Evolutionary conservation across 345 rosid genomes (phyloP).

Genomic region (Citrus glauca): DNA sequence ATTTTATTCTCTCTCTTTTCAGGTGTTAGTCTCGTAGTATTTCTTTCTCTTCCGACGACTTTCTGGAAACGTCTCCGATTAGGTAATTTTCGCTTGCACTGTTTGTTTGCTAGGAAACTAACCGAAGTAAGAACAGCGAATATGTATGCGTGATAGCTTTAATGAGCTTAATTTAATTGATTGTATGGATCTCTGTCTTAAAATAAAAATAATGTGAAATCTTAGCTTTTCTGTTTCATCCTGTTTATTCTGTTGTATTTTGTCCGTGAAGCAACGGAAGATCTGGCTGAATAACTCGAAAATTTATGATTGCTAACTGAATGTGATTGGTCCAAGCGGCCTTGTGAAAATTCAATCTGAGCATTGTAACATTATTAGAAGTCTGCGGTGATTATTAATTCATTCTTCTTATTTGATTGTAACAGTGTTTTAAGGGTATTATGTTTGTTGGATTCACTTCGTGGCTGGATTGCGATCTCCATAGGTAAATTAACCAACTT

Average conservation of each 20-base stretch:
- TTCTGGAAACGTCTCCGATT: conserved; percentile 14
- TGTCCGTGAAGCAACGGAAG: neutral
- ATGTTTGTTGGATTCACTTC: conserved; percentile 36
- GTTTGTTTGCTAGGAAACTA: neutral
- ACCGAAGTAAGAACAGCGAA: neutral
- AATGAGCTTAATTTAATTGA: neutral
- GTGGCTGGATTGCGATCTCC: conserved; percentile 23
- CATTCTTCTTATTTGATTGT: conserved; percentile 5
- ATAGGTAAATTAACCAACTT: conserved; percentile 16
- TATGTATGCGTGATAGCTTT: neutral
- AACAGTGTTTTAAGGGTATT: conserved; percentile 31
- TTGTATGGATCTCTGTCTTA: neutral
- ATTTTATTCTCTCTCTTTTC: neutral
- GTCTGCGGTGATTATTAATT: neutral
- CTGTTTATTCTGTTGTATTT: neutral
- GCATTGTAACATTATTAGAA: neutral
- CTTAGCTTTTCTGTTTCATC: neutral
- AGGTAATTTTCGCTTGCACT: conserved; percentile 18
- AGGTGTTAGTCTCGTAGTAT: neutral
- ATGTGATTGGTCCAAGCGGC: neutral
- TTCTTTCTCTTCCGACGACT: neutral
- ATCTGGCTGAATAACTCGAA: neutral
- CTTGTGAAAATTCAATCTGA: neutral
- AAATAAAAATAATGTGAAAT: neutral
- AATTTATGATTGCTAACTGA: neutral